Evolutionary conservation across 2,329 filamentous ascomycete genomes (phyloP).

Genomic region (Cladosporium sp.): DNA sequence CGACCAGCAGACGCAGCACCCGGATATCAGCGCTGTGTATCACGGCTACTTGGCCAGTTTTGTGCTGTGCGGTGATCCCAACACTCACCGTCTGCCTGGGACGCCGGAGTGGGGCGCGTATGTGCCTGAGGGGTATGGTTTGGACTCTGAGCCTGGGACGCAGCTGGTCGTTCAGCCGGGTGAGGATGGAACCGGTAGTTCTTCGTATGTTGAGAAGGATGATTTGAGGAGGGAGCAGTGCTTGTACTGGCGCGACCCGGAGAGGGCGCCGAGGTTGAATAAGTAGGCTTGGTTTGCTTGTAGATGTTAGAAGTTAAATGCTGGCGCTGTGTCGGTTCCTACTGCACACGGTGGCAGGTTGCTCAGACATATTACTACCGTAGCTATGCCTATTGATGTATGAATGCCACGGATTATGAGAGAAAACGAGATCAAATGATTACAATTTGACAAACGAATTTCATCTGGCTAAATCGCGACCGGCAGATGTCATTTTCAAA

Average conservation of each 20-base stretch:
- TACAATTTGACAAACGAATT: too few species aligned
- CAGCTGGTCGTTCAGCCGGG: constrained; percentile 11
- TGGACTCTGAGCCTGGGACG: background rate
- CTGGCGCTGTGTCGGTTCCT: too few species aligned
- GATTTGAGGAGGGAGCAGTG: constrained; percentile 4
- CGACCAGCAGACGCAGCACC: constrained; percentile 3
- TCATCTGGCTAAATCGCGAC: too few species aligned
- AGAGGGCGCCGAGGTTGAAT: constrained; percentile 7
- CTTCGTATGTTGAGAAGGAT: background rate
- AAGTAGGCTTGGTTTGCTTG: too few species aligned
- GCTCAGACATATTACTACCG: too few species aligned
- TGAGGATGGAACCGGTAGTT: background rate
- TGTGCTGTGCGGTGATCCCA: constrained; percentile 63
- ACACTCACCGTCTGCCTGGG: constrained; percentile 45
- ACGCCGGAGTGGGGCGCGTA: constrained; percentile 47
- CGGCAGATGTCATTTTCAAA: too few species aligned
- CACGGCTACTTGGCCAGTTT: constrained; percentile 69
- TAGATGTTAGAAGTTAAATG: background rate
- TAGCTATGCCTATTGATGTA: too few species aligned
- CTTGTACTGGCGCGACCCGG: constrained; percentile 13
- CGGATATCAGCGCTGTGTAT: constrained; percentile 2
- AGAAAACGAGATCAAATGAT: too few species aligned
- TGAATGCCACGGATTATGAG: too few species aligned
- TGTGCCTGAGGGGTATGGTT: constrained; percentile 1
- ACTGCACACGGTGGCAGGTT: too few species aligned